Percentiles rank a stretch among this genome's conserved stretches.
Evolutionary conservation across 768 basidiomycete species (phyloP).

Genomic region (Collybia sp.): DNA sequence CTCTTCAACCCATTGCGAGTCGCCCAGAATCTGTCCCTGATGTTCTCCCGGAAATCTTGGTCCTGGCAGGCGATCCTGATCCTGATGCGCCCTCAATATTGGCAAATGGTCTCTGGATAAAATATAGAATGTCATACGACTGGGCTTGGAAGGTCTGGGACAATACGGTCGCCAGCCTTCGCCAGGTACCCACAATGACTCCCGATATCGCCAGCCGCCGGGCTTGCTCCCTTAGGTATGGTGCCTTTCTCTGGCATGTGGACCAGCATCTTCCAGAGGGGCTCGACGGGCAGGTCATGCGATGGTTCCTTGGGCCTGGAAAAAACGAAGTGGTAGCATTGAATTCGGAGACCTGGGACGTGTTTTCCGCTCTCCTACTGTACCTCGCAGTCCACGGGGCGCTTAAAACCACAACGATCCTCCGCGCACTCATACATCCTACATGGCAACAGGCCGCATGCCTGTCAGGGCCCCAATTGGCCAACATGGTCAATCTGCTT

Average conservation of each 20-base stretch:
- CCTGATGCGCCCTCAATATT: conserved; percentile 63
- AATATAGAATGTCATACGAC: conserved; percentile 65
- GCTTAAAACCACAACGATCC: conserved; percentile 65
- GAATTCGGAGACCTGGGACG: conserved; percentile 60
- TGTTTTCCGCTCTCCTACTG: conserved; percentile 56
- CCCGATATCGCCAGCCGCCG: conserved; percentile 40
- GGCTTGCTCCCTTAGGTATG: conserved; percentile 60
- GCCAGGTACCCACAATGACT: conserved; percentile 58
- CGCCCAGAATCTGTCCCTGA: conserved; percentile 38
- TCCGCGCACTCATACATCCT: conserved; percentile 74
- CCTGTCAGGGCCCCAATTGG: conserved; percentile 27
- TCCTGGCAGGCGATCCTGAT: conserved; percentile 55
- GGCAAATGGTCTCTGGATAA: conserved; percentile 78
- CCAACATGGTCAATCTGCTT: conserved; percentile 46
- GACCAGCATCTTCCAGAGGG: conserved; percentile 75
- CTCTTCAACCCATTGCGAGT: conserved; percentile 39
- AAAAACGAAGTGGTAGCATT: conserved; percentile 58
- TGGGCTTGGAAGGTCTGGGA: conserved; percentile 88
- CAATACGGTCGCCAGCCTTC: conserved; percentile 70
- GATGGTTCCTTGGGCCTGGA: conserved; percentile 71
- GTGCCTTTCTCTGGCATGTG: conserved; percentile 64
- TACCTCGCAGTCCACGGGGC: conserved; percentile 65
- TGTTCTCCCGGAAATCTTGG: conserved; percentile 58
- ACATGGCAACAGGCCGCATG: conserved; percentile 61
- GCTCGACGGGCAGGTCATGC: conserved; percentile 63